Conservation (phyloP, 441 rosid genomes). For the Theobroma grandiflorum region DNA sequence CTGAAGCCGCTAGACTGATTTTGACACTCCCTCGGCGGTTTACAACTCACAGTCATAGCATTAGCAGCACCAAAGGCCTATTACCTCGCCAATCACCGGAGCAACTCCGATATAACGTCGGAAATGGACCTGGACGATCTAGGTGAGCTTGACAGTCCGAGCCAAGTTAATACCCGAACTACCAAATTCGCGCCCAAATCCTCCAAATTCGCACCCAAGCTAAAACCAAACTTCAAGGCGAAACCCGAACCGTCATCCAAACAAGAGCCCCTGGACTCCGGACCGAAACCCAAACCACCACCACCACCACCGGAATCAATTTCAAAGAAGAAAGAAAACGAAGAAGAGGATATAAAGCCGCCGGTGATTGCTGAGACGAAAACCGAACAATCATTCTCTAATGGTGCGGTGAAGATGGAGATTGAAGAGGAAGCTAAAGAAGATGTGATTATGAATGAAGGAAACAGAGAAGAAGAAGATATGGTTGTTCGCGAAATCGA, state of each 20-base stretch:
- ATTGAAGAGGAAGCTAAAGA: slow-evolving; percentile 39
- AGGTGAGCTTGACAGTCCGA: slow-evolving; percentile 45
- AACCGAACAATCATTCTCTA: slow-evolving; percentile 40
- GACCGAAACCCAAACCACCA: slow-evolving; percentile 31
- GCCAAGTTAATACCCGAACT: slow-evolving; percentile 50
- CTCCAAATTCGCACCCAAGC: slow-evolving; percentile 61
- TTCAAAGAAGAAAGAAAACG: slow-evolving; percentile 36
- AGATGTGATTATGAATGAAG: slow-evolving; percentile 52
- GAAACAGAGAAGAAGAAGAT: slow-evolving; percentile 50
- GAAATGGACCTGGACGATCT: slow-evolving; percentile 75
- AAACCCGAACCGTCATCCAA: slow-evolving; percentile 37
- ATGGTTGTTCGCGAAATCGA: slow-evolving; percentile 91
- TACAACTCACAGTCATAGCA: background rate
- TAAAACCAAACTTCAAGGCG: slow-evolving; percentile 40
- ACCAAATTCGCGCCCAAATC: slow-evolving; percentile 57
- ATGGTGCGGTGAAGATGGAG: slow-evolving; percentile 64
- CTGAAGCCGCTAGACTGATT: background rate
- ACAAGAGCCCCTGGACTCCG: slow-evolving; percentile 30
- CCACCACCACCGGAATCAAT: slow-evolving; percentile 15
- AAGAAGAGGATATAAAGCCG: slow-evolving; percentile 44
- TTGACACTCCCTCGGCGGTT: background rate
- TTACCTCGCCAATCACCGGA: background rate
- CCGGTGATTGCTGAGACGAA: slow-evolving; percentile 29
- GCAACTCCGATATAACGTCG: background rate
- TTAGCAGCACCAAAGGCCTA: background rate